Evolutionary conservation across 2,329 filamentous ascomycete species (phyloP), one percentile per base, ranked within the genome.

Genomic region (Fusarium dimerum): DNA sequence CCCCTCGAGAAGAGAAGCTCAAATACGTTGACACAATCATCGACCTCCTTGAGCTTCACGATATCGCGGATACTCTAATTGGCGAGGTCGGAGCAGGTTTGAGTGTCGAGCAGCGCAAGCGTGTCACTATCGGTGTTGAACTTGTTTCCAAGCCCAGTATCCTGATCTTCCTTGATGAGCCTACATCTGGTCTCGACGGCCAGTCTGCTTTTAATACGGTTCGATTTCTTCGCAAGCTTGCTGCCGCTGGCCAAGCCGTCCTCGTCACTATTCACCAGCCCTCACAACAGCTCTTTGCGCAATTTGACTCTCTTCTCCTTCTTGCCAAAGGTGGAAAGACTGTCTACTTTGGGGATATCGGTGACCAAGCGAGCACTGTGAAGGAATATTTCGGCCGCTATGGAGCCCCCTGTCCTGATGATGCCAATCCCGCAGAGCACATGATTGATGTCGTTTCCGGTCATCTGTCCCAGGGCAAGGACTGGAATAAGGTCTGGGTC

Each of bases 21-120:
- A 81, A 79, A 4, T 93, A 93, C 57, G 89, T 92, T 9, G 82
- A 90, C 45, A 87, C 89, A 53, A 87, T 93, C 39, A 89, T 94
- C 63, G 87, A 90, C 61, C 70, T 81, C 0, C 64, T 82, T 1
- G 78, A 80, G 52, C 71, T 82, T 5, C 69, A 75, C 39, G 74
- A 78, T n/a, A 64, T 80, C 5, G 73, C 72, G 2, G 72, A 81
- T 47, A 78, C 78, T 0, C 65, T 81, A 0, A 77, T 82, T 26
- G 78, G 78, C 1, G 55, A 66, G 9, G 65, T 75, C 2, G 88
- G 88, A 44, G 70, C 71, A 5, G 76, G 77, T 1, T 54, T 86
- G 12, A 81, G 77, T 38, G 75, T 79, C 2, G 78, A 81, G 52
- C 78, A 81, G 65, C 72, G 77, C 39, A 81, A 81, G 67, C 74